phyloP scores from a whole-genome alignment of 2,329 filamentous ascomycete genomes.

The Pseudocercospora vitis region DNA sequence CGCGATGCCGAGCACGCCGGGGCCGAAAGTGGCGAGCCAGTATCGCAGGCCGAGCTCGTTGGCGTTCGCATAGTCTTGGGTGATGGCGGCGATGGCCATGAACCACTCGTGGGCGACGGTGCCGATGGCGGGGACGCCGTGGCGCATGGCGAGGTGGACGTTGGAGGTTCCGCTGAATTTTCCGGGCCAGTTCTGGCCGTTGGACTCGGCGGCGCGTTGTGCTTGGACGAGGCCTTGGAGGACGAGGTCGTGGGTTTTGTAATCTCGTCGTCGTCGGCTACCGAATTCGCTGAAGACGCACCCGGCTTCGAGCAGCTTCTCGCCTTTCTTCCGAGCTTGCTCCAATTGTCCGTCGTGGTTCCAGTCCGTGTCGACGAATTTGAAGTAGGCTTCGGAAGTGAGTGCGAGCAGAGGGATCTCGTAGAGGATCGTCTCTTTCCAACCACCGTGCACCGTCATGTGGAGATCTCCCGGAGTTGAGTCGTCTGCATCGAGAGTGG shows the following conservation, averaged over 20 bases:
- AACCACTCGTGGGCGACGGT: conserved; percentile 98
- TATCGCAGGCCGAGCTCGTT: conserved; percentile 82
- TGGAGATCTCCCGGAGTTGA: conserved; percentile 66
- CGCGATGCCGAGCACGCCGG: conserved; percentile 71
- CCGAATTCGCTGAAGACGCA: conserved; percentile 95
- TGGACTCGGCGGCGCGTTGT: conserved; percentile 64
- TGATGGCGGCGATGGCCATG: conserved; percentile 95
- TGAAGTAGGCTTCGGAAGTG: conserved; percentile 95
- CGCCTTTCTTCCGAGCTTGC: conserved; percentile 78
- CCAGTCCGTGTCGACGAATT: conserved; percentile 94
- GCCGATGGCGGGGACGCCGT: conserved; percentile 78
- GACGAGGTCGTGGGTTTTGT: conserved; percentile 90
- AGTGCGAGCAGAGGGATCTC: conserved; percentile 92
- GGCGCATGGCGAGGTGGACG: conserved; percentile 94
- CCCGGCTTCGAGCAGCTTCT: conserved; percentile 72
- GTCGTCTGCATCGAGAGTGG: conserved; percentile 63
- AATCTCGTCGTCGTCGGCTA: conserved; percentile 82
- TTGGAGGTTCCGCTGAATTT: conserved; percentile 89
- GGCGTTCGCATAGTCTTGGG: conserved; percentile 77
- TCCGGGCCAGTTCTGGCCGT: conserved; percentile 61
- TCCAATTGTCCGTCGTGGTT: conserved; percentile 82
- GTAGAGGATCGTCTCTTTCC: conserved; percentile 95
- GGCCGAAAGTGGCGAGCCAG: conserved; percentile 90
- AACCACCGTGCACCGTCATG: conserved; percentile 75
- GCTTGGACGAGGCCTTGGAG: conserved; percentile 82